Conservation (phyloP, 345 rosid species). For the Hibiscus mutabilis region DNA sequence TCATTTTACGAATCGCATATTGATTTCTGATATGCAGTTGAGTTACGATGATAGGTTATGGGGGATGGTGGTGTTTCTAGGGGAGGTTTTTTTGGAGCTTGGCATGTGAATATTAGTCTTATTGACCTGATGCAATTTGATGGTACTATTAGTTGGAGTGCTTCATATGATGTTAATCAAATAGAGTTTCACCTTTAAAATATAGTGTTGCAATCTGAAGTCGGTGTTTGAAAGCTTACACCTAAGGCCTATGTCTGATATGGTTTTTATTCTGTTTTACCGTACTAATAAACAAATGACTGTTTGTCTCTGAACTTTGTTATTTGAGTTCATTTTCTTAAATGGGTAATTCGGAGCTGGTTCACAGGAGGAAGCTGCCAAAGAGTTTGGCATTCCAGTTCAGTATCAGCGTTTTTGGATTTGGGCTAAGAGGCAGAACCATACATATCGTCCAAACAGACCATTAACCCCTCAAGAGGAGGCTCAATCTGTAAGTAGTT, state of each 20-base stretch:
- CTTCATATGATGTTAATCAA: background rate
- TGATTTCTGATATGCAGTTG: background rate
- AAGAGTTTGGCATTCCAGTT: conserved; percentile 84
- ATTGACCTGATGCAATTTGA: background rate
- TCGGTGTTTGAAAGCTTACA: background rate
- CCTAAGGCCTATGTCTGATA: background rate
- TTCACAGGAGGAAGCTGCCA: conserved; percentile 87
- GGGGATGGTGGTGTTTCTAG: background rate
- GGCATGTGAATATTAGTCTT: background rate
- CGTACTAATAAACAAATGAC: background rate
- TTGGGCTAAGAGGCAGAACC: conserved; percentile 98
- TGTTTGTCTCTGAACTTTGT: conserved; percentile 4
- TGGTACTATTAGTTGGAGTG: background rate
- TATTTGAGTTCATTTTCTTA: background rate
- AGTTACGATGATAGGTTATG: background rate
- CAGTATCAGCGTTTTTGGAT: conserved; percentile 88
- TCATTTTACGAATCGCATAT: background rate
- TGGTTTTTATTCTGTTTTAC: background rate
- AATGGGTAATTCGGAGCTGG: conserved; percentile 12
- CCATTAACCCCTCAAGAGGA: conserved; percentile 83
- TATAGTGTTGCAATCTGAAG: background rate
- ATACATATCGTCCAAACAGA: conserved; percentile 91
- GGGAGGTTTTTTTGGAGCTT: background rate
- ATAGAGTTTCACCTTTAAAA: background rate
- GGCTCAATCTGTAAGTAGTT: conserved; percentile 54